Evolutionary conservation across 805 yeast species (phyloP).

Genomic region (Ogataea methylovora): DNA sequence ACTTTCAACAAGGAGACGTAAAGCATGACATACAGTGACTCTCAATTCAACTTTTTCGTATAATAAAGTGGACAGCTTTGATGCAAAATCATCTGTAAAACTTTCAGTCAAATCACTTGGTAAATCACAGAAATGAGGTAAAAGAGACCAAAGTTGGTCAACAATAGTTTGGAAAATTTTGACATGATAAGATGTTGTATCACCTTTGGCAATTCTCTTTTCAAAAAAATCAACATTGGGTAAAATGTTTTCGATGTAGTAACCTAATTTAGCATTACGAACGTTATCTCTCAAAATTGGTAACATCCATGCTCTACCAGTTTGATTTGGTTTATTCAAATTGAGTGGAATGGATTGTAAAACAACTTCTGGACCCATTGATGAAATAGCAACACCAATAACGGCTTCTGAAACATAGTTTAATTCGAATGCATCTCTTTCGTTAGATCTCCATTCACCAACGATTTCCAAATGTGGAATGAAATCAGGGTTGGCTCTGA

Average conservation of each 20-base stretch:
- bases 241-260: slow-evolving; percentile 52
- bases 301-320: slow-evolving; percentile 94
- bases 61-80: slow-evolving; percentile 61
- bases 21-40: slow-evolving; percentile 74
- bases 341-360: slow-evolving; percentile 72
- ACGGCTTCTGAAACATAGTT: slow-evolving; percentile 75
- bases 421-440: slow-evolving; percentile 55
- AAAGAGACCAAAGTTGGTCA: slow-evolving; percentile 87
- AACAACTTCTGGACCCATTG: slow-evolving; percentile 83
- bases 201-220: slow-evolving; percentile 32
- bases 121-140: slow-evolving; percentile 84
- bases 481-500: slow-evolving; percentile 65
- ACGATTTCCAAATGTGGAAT: slow-evolving; percentile 58
- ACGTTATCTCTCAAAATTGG: slow-evolving; percentile 87
- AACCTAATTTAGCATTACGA: slow-evolving; percentile 58
- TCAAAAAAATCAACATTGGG: slow-evolving; percentile 59
- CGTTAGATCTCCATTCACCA: slow-evolving; percentile 83
- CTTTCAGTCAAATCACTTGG: slow-evolving; percentile 64
- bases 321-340: slow-evolving; percentile 47
- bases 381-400: slow-evolving; percentile 68
- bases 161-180: slow-evolving; percentile 80
- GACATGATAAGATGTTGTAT: slow-evolving; percentile 52
- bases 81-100: slow-evolving; percentile 74
- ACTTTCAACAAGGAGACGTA: slow-evolving; percentile 72
- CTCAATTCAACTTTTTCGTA: slow-evolving; percentile 73